Evolutionary conservation across 768 basidiomycete genomes (phyloP).

Genomic region (Pleurotus citrinopileatus): DNA sequence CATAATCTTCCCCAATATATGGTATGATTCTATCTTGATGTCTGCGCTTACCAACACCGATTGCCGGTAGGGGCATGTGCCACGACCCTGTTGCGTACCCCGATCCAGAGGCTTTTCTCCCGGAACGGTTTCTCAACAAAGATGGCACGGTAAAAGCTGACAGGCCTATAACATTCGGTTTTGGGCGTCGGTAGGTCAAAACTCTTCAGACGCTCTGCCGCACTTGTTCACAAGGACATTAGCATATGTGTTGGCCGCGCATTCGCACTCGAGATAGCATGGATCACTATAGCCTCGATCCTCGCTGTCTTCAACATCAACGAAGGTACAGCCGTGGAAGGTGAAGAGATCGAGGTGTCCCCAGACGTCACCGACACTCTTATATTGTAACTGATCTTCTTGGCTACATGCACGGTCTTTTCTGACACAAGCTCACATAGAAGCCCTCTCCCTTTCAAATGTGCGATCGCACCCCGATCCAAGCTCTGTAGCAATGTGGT

Average conservation of each 20-base stretch:
- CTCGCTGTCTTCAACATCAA: constrained; percentile 30
- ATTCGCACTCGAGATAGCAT: constrained; percentile 14
- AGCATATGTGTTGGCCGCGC: neutral
- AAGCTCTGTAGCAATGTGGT: neutral
- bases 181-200: constrained; percentile 19
- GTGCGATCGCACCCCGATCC: neutral
- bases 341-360: constrained; percentile 10
- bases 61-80: constrained; percentile 31
- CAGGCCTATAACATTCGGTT: constrained; percentile 21
- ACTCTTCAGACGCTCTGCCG: neutral
- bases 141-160: constrained; percentile 10
- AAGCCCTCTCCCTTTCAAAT: neutral
- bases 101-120: constrained; percentile 37
- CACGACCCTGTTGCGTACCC: constrained; percentile 34
- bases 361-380: neutral
- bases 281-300: constrained; percentile 30
- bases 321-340: constrained; percentile 22
- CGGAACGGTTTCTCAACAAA: constrained; percentile 34
- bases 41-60: neutral
- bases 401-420: neutral
- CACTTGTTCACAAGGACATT: neutral
- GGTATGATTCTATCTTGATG: constrained; percentile 19
- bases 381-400: neutral
- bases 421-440: neutral
- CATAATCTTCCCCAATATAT: constrained; percentile 36